Base-by-base conservation (phyloP, 768 basidiomycete species). In the Podaxis pistillaris region DNA sequence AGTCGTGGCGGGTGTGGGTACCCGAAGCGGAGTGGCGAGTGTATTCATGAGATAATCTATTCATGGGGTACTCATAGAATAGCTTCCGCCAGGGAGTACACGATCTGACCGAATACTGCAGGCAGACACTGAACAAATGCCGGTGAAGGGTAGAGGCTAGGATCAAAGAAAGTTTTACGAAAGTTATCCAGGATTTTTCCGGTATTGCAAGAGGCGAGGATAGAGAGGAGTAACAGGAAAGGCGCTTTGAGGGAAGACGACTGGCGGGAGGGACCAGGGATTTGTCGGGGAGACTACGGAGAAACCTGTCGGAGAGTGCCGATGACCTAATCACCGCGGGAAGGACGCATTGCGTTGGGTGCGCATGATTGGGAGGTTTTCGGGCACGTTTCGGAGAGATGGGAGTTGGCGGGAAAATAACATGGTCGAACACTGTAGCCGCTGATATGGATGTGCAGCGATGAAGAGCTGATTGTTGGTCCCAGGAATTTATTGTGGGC, bases 391-490 rank as follows among this genome's bases (percentile, higher is more conserved):
- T 58, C 66, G 66, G 66, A 51, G 64, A 64, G 64, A 68, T 11
- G 22, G 47, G 49, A 28, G 26, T 24, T 64, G 19, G 49, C 64
- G 64, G 66, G 51, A 36, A 68, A 67, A 69, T 67, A 62, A 63
- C 44, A 68, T 50, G 49, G 11, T 13, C 19, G 49, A 22, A 5
- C 13, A 24, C 12, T 50, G 26, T 50, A 12, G 46, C 5, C 9
- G 9, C n/a, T 49, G 0, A 50, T 28, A 28, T 3, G 24, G 49
- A 13, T 33, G 30, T 9, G 30, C 8, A 33, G 30, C 9, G 30
- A 33, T 0, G 30, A 33, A 33, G 30, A 33, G 30, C 30, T 33
- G 30, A 33, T 8, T 9, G 30, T 13, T 22, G 24, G n/a, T 3
- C 12, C 24, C 12, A 24, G 22, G 22, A 50, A 13, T 24, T 50